Evolutionary conservation across 768 basidiomycete genomes (phyloP).

Genomic region (Phylloporus sp.): DNA sequence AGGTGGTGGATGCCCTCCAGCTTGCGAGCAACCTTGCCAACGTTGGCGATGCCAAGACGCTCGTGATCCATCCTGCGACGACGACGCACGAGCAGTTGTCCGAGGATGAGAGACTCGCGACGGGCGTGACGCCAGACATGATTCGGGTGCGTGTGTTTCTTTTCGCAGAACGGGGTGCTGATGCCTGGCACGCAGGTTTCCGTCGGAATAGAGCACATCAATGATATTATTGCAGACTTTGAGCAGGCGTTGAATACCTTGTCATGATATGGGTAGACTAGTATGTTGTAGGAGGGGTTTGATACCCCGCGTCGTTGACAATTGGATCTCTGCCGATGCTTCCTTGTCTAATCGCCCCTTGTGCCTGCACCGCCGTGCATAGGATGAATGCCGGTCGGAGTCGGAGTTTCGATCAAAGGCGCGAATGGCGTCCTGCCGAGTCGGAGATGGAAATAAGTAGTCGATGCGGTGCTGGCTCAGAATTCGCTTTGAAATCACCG

Average conservation of each 20-base stretch:
- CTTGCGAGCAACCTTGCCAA: conserved; percentile 72
- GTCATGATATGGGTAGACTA: background rate
- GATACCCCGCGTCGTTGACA: background rate
- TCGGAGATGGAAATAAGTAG: too few relatives aligned
- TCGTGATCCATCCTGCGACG: conserved; percentile 54
- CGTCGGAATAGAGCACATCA: conserved; percentile 41
- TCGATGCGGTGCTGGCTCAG: too few relatives aligned
- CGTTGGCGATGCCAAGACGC: conserved; percentile 61
- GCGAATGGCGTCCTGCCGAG: too few relatives aligned
- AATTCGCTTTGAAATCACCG: too few relatives aligned
- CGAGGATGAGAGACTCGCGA: conserved; percentile 40
- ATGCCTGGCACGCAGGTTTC: conserved; percentile 29
- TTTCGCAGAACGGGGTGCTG: background rate
- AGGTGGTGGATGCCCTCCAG: conserved; percentile 63
- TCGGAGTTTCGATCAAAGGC: too few relatives aligned
- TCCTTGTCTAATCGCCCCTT: too few relatives aligned
- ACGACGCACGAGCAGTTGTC: conserved; percentile 59
- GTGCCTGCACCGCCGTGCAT: too few relatives aligned
- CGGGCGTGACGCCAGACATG: conserved; percentile 52
- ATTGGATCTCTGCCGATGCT: too few relatives aligned
- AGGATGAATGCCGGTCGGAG: too few relatives aligned
- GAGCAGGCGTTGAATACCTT: conserved; percentile 33
- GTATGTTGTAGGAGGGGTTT: background rate
- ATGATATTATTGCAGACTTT: conserved; percentile 47
- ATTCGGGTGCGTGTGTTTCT: conserved; percentile 42